Percentiles rank a stretch among this genome's conserved stretches.
These are phyloP conservation scores for Hypoxylon sp. DNA, from an alignment of 2,329 filamentous ascomycete genomes.

Conservation along the genomic window DNA sequence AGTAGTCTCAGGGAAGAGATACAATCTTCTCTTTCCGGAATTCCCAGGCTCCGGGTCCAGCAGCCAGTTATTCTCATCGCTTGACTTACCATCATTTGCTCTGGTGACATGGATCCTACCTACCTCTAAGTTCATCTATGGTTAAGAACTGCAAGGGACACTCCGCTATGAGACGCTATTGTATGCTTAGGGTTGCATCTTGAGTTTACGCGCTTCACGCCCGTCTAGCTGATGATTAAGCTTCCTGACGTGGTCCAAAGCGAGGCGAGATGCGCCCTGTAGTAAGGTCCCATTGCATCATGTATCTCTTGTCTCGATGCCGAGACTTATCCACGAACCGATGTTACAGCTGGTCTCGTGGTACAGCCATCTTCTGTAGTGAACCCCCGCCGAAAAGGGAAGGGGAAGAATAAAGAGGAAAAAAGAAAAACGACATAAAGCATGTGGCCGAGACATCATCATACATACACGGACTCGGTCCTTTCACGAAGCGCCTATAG, in stretches of 20 bases:
- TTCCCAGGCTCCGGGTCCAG: slow-evolving; percentile 11
- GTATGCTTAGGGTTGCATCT: slow-evolving; percentile 18
- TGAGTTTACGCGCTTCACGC: slow-evolving; percentile 21
- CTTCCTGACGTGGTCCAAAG: slow-evolving; percentile 39
- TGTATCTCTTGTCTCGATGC: slow-evolving; percentile 42
- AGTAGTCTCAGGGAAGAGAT: slow-evolving; percentile 18
- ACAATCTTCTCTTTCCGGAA: slow-evolving; percentile 13
- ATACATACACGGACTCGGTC: slow-evolving; percentile 50
- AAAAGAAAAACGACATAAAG: slow-evolving; percentile 31
- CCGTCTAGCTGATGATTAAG: slow-evolving; percentile 42
- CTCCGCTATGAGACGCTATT: slow-evolving; percentile 21
- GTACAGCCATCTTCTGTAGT: slow-evolving; percentile 41
- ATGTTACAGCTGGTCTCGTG: slow-evolving; percentile 43
- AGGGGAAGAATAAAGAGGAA: slow-evolving; percentile 7
- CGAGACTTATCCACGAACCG: slow-evolving; percentile 46
- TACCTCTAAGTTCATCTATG: slow-evolving; percentile 12
- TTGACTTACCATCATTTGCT: slow-evolving; percentile 7
- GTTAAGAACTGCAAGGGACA: slow-evolving; percentile 33
- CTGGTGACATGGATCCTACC: slow-evolving; percentile 23
- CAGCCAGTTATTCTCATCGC: slow-evolving; percentile 9
- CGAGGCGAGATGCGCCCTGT: slow-evolving; percentile 46
- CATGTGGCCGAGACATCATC: slow-evolving; percentile 51
- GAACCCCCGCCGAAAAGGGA: slow-evolving; percentile 29
- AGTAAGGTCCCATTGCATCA: slow-evolving; percentile 47
- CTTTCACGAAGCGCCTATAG: slow-evolving; percentile 48